Evolutionary conservation across 495 filamentous ascomycete species (phyloP), one percentile per base, ranked within the genome.

Genomic region (Oleoguttula mirabilis): DNA sequence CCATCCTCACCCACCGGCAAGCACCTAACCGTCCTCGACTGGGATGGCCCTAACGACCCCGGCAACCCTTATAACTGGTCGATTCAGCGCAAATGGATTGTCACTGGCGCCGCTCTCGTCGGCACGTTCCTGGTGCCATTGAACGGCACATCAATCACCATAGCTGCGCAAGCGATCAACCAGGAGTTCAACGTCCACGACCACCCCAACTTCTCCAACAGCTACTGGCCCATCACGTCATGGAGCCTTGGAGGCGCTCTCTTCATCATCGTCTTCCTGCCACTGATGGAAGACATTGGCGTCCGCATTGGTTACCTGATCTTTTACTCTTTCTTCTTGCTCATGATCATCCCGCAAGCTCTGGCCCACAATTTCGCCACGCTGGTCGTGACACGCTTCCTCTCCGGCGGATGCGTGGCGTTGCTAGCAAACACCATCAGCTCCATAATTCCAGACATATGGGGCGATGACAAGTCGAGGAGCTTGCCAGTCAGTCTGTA

Each of bases 201-300:
- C 38, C 58, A 10, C 16, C 16, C 61, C 5, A 42, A 41, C 2
- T 73, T 73, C 39, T 66, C 71, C 7, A 55, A 73, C 42, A 68
- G 66, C 0, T 72, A 67, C 56, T 76, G 71, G 70, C 56, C 64
- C 1, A 60, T 71, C 3, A 58, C 66, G 2, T 60, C 63, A 10
- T 76, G 72, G 72, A 62, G 57, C 11, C 23, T 68, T 0, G 72
- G 72, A 0, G 72, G 65, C 1, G 68, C 59, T 16, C 43, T 63
- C 16, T 63, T 60, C 14, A 66, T 70, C 0, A 45, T 74, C 15
- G 28, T 73, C 20, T 54, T 66, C 15, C 52, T 76, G 4, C 72
- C 72, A 1, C 45, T 74, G 0, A 69, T 72, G 61, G 72, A 75
- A 43, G 60, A 69, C 36, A 63, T 62, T 32, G 72, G 72, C 17